phyloP scores from a whole-genome alignment of 768 basidiomycete species.

The Gautieria morchelliformis region DNA sequence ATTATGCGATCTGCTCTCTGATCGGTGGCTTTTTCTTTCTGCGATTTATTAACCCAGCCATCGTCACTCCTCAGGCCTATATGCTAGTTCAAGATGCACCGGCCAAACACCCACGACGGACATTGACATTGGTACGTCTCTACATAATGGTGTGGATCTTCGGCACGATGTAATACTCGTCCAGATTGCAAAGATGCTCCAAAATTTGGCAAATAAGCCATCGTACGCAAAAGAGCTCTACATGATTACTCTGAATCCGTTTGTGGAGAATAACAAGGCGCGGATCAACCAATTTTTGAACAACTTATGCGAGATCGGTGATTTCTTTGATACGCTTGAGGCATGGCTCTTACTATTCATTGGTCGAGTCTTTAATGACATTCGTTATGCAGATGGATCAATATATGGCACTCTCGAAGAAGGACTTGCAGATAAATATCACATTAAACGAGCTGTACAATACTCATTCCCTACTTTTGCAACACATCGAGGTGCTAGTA shows the following conservation, averaged over 20 bases:
- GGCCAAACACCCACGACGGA: slow-evolving; percentile 94
- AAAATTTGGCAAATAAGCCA: slow-evolving; percentile 98
- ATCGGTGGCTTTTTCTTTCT: slow-evolving; percentile 99
- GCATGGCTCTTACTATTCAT: slow-evolving; percentile 31
- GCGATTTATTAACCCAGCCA: slow-evolving; percentile 98
- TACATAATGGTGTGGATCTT: background rate
- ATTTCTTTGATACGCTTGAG: slow-evolving; percentile 98
- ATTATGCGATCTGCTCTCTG: slow-evolving; percentile 95
- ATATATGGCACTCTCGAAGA: slow-evolving; percentile 99
- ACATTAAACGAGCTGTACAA: slow-evolving; percentile 99
- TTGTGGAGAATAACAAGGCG: slow-evolving; percentile 97
- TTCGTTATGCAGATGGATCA: slow-evolving; percentile 80
- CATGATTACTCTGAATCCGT: slow-evolving; percentile 97
- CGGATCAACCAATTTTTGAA: slow-evolving; percentile 97
- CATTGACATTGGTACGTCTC: slow-evolving; percentile 70
- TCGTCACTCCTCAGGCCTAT: slow-evolving; percentile 98
- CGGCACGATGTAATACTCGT: background rate
- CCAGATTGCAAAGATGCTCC: slow-evolving; percentile 99
- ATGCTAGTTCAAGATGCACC: slow-evolving; percentile 99
- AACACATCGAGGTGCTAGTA: slow-evolving; percentile 92
- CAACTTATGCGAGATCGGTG: slow-evolving; percentile 93
- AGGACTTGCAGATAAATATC: slow-evolving; percentile 96
- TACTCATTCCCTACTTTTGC: slow-evolving; percentile 89
- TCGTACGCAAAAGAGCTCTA: slow-evolving; percentile 96
- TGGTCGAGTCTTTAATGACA: background rate